phyloP scores from a whole-genome alignment of 2,329 filamentous ascomycete genomes.

The Didymella segeticola region DNA sequence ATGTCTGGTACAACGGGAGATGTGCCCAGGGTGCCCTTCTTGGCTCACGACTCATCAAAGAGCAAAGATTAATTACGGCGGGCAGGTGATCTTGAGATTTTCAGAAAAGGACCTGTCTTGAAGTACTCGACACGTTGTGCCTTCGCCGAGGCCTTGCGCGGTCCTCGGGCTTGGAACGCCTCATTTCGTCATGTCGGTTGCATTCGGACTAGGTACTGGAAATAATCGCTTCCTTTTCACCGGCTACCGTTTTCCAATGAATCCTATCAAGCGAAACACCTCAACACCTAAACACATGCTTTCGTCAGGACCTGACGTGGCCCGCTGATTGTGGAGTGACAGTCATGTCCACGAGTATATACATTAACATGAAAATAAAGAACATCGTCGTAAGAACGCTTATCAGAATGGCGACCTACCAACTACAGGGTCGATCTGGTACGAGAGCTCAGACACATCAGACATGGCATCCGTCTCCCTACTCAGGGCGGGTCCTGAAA shows the following conservation, averaged over 20 bases:
- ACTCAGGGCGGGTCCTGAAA: constrained; percentile 31
- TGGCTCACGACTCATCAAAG: constrained; percentile 9
- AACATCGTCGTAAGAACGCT: neutral
- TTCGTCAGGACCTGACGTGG: neutral
- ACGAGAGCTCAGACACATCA: constrained; percentile 42
- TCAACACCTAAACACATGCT: constrained; percentile 6
- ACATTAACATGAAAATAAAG: neutral
- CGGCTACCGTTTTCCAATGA: constrained; percentile 1
- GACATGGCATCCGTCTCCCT: constrained; percentile 34
- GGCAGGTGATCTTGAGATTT: neutral
- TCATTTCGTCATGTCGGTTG: constrained; percentile 26
- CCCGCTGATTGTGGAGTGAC: neutral
- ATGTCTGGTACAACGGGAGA: constrained; percentile 8
- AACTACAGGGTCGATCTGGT: constrained; percentile 38
- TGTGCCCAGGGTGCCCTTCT: constrained; percentile 9
- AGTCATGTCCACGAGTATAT: constrained; percentile 1
- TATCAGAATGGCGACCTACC: constrained; percentile 21
- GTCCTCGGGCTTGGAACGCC: constrained; percentile 14
- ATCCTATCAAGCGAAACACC: neutral
- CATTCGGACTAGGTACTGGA: constrained; percentile 11
- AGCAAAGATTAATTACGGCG: neutral
- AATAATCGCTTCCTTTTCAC: constrained; percentile 11
- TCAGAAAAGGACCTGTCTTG: neutral
- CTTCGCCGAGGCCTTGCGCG: constrained; percentile 17
- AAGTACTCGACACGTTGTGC: constrained; percentile 5